Percentiles rank a stretch among this genome's conserved stretches.
Evolutionary conservation across 257 asterid genomes (phyloP).

Genomic region (Solanum medicagineum): DNA sequence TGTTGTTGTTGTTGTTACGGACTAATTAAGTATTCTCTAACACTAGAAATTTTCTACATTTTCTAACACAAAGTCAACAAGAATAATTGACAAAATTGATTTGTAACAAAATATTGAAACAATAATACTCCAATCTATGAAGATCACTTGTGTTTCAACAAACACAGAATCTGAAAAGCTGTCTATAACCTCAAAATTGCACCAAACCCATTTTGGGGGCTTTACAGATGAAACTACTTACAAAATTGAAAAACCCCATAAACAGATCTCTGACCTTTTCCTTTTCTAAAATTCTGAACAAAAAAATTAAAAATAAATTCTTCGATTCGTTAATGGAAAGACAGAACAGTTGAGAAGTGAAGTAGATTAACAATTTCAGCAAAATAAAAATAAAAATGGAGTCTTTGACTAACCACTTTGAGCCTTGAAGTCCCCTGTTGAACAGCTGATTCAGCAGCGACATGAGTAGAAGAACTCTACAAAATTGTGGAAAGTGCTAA

Average conservation of each 20-base stretch:
- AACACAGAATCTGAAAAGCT: background rate
- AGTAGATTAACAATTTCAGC: background rate
- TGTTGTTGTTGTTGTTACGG: too few species aligned
- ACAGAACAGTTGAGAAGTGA: background rate
- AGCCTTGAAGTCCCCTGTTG: slow-evolving; percentile 75
- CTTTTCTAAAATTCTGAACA: background rate
- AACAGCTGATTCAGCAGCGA: slow-evolving; percentile 81
- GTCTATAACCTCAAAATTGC: background rate
- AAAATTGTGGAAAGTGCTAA: background rate
- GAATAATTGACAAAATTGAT: background rate
- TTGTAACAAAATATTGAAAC: background rate
- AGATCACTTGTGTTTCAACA: background rate
- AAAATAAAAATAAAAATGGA: slow-evolving; percentile 1
- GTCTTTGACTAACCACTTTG: slow-evolving; percentile 55
- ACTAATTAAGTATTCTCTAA: background rate
- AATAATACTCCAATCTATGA: background rate
- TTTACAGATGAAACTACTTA: background rate
- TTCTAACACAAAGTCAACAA: background rate
- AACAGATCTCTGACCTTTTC: background rate
- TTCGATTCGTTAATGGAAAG: background rate
- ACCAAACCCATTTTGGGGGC: background rate
- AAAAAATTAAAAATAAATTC: background rate
- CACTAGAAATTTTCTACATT: background rate
- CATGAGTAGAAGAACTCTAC: slow-evolving; percentile 11
- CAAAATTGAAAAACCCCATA: background rate